Base-by-base conservation (phyloP, 148 eudicot genomes). In the Amaranthus hypochondriacus region DNA sequence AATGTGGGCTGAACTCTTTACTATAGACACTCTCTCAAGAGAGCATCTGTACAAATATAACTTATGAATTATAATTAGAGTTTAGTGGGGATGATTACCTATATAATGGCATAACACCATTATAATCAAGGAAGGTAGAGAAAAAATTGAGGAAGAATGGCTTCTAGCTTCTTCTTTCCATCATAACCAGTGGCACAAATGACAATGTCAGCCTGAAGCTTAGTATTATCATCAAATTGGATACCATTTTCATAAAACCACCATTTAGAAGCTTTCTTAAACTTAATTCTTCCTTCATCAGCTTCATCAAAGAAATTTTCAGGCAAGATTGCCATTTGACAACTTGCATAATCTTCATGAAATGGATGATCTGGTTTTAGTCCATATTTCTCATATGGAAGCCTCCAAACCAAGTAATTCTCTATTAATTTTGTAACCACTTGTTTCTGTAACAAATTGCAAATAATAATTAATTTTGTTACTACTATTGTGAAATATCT, bases 261-360 rank as follows among this genome's bases (percentile, higher is more conserved):
- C 96, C 97, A 96, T n/a, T 72, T 81, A 2, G 87, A 78, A 6
- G 89, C 78, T 76, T 85, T 81, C 81, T 89, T 82, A 79, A 96
- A 87, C 65, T 61, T 73, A 14, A 96, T 92, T 13, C 81, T 83
- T 11, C 97, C 99, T 60, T 86, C 82, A 47, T 90, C 91, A 2
- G 91, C 97, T 85, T 86, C 89, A 0, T 75, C 0, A 76, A 96
- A 96, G 88, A 96, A 92, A 15, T 79, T 83, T 3, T 92, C 92
- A 0, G 99, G 99, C 76, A 96, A 81, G 69, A 96, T 92, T 15
- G 97, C 99, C 97, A 96, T 96, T 77, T 92, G 99, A 73, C 99
- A 96, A 7, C 96, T 90, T 54, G 94, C 97, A 56, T 96, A 96
- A 78, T 96, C 99, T 56, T 96, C 99, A 14, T 83, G 84, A 62